Evolutionary conservation across 345 rosid genomes (phyloP).

Genomic region (Hypericum androsaemum): DNA sequence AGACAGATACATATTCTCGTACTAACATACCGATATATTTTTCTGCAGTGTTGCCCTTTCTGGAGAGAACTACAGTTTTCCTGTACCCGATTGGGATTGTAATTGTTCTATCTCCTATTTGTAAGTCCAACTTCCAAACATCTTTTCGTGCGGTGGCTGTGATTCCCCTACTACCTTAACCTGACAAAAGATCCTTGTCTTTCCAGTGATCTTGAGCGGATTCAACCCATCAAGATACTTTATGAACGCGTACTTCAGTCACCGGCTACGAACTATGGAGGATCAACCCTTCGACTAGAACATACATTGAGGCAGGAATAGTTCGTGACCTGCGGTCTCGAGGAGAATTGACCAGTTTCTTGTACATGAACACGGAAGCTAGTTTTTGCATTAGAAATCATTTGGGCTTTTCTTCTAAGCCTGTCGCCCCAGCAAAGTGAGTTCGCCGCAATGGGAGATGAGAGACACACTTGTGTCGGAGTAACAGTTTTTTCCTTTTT

Average conservation of each 20-base stretch:
- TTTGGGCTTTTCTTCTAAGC: too few species aligned
- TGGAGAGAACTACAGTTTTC: constrained; percentile 95
- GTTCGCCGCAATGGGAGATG: too few species aligned
- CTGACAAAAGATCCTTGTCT: neutral
- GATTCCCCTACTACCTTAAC: neutral
- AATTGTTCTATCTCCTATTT: constrained; percentile 69
- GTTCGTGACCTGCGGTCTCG: too few species aligned
- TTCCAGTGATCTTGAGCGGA: constrained; percentile 88
- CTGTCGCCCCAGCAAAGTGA: too few species aligned
- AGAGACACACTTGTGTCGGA: too few species aligned
- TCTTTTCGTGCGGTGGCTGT: neutral
- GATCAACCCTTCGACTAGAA: neutral
- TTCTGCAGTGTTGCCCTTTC: constrained; percentile 78
- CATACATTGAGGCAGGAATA: too few species aligned
- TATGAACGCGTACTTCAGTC: constrained; percentile 86
- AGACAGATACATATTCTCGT: too few species aligned
- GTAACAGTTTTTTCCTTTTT: too few species aligned
- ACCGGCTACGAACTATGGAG: constrained; percentile 37
- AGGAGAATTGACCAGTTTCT: too few species aligned
- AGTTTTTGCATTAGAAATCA: too few species aligned
- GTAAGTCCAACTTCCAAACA: constrained; percentile 41
- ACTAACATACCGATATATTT: neutral
- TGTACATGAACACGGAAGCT: too few species aligned
- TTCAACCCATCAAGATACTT: constrained; percentile 96
- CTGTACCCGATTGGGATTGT: constrained; percentile 82